Base-by-base conservation (phyloP, 108 stramenopile genomes). In the Aureococcus anophagefferens region DNA sequence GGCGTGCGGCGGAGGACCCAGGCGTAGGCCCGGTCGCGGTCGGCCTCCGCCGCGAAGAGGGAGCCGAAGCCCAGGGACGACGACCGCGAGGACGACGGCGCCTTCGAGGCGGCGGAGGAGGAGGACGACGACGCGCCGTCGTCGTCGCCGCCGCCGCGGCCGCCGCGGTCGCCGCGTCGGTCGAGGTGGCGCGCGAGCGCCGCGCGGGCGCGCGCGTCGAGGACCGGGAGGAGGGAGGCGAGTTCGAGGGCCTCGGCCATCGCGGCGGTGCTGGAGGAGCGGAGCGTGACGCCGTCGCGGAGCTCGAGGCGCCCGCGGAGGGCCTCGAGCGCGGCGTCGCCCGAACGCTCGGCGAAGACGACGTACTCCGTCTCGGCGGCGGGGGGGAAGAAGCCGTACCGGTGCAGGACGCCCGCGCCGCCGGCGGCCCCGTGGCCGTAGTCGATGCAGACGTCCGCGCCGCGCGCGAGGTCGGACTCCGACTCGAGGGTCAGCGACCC, bases 51-150 rank as follows among this genome's bases (percentile, higher is more conserved):
- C 7, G 21, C 21, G 51, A 59, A 25, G 7, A 59, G 51, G 21
- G 21, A 3, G 51, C 17, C 17, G 17, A 16, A 16, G 51, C 51
- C 51, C 17, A 3, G 64, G 33, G 36, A 71, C 18, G 64, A 40
- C 46, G 46, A 34, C 35, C 21, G 67, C 46, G 36, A 71, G 11
- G 44, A 33, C 46, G 46, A 30, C 30, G 67, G 29, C n/a, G n/a
- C n/a, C n/a, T n/a, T n/a, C n/a, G n/a, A n/a, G n/a, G n/a, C n/a
- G n/a, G n/a, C n/a, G 35, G 73, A 68, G 33, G 73, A 69, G 18
- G 29, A 35, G 30, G 62, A 70, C 30, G 30, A 30, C 35, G 67
- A 37, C n/a, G n/a, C 68, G 37, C 31, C 63, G 74, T 64, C 63
- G 29, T 21, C 32, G 33, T 51, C 51, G 0, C 13, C 51, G 51